Percentiles rank a stretch among this genome's conserved stretches.
These are phyloP conservation scores for Omphalea diandra DNA, from an alignment of 441 rosid genomes.

Conservation along the genomic window DNA sequence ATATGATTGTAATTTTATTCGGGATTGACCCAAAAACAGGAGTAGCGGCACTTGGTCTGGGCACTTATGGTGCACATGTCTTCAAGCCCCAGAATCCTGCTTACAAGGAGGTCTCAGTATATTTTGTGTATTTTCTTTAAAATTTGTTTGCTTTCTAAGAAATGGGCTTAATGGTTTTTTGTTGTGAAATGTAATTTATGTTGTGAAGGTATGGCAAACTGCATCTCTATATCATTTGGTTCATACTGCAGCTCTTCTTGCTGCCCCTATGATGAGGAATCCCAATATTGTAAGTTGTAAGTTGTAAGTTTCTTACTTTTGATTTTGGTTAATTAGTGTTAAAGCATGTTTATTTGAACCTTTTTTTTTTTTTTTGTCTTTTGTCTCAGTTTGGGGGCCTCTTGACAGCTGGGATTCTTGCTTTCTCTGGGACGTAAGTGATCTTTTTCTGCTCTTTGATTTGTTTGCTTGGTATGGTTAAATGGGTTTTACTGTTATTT, in stretches of 20 bases:
- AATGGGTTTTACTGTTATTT: background rate
- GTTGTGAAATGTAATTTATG: constrained; percentile 14
- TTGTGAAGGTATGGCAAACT: constrained; percentile 81
- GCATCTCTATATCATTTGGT: constrained; percentile 92
- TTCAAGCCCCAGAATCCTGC: constrained; percentile 77
- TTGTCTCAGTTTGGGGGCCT: constrained; percentile 83
- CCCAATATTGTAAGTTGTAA: constrained; percentile 75
- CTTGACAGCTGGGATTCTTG: constrained; percentile 75
- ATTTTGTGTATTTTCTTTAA: constrained; percentile 4
- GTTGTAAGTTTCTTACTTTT: no score
- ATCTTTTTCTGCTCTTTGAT: constrained; percentile 13
- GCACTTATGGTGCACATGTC: constrained; percentile 82
- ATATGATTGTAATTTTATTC: background rate
- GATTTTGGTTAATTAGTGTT: no score
- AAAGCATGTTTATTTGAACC: background rate
- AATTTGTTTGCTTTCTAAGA: background rate
- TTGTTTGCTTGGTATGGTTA: background rate
- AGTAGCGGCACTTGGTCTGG: constrained; percentile 81
- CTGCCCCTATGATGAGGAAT: constrained; percentile 68
- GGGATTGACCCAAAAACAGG: constrained; percentile 41
- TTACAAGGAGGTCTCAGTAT: constrained; percentile 57
- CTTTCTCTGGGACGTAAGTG: constrained; percentile 91
- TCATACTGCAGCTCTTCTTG: constrained; percentile 86
- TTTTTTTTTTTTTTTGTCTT: background rate
- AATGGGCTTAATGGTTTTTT: background rate